Evolutionary conservation across 306 rosid genomes (phyloP).

Genomic region (Potentilla sterilis): DNA sequence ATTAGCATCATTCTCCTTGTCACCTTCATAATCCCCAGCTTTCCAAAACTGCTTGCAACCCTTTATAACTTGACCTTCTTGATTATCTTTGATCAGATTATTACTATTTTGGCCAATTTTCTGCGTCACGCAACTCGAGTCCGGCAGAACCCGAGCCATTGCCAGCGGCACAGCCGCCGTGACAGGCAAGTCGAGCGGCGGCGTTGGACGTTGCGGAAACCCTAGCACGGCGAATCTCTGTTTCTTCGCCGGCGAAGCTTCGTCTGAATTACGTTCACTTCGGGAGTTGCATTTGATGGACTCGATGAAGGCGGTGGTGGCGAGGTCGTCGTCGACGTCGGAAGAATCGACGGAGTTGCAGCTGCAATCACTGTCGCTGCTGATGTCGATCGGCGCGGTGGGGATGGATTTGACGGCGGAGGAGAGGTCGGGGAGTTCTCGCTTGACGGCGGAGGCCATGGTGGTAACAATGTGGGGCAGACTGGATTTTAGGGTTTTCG

Average conservation of each 20-base stretch:
- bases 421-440: not conserved
- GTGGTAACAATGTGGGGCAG: not conserved
- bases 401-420: not conserved
- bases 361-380: constrained; percentile 33
- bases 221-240: constrained; percentile 23
- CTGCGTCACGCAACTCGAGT: not conserved
- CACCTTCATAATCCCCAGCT: constrained; percentile 81
- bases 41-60: constrained; percentile 83
- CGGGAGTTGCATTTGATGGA: not conserved
- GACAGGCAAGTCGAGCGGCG: constrained; percentile 13
- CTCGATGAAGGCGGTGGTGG: not conserved
- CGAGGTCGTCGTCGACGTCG: not conserved
- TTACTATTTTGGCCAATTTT: not conserved
- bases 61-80: not conserved
- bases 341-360: constrained; percentile 28
- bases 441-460: constrained; percentile 22
- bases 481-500: constrained; percentile 3
- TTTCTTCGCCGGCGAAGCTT: constrained; percentile 26
- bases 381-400: constrained; percentile 38
- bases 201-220: constrained; percentile 36
- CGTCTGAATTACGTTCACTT: constrained; percentile 3
- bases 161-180: constrained; percentile 5
- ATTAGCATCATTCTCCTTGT: not conserved
- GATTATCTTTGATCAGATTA: not conserved
- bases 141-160: constrained; percentile 8